These are phyloP conservation scores for Fomitopsis palustris DNA, from an alignment of 1,284 basidiomycete species.

Conservation along the genomic window DNA sequence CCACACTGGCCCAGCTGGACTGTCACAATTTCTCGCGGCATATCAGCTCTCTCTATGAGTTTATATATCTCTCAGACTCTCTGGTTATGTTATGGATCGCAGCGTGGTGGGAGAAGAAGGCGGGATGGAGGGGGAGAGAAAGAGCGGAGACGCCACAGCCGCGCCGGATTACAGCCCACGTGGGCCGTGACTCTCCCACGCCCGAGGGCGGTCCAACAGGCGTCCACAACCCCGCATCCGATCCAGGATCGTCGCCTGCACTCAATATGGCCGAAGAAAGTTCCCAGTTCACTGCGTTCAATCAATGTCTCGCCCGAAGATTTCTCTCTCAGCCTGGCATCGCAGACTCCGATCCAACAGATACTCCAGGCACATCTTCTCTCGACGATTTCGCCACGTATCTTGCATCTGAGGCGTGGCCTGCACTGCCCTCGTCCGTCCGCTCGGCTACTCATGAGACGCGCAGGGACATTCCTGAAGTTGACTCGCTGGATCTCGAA, in stretches of 20 bases:
- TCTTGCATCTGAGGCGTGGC: constrained; percentile 47
- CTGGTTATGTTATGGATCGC: too few relatives aligned
- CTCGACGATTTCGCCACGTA: constrained; percentile 52
- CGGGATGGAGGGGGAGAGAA: not conserved
- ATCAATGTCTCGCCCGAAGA: constrained; percentile 43
- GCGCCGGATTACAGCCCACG: not conserved
- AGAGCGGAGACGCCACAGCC: not conserved
- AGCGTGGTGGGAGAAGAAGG: not conserved
- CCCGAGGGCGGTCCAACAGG: not conserved
- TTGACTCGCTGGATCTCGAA: constrained; percentile 36
- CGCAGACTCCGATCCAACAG: constrained; percentile 7
- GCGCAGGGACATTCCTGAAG: constrained; percentile 25
- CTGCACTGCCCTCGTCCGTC: constrained; percentile 32
- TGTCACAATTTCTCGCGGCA: constrained; percentile 88
- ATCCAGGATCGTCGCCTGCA: too few relatives aligned
- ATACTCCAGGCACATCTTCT: constrained; percentile 27
- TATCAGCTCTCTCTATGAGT: constrained; percentile 24
- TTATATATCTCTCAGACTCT: too few relatives aligned
- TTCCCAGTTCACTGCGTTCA: constrained; percentile 32
- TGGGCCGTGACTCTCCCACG: not conserved
- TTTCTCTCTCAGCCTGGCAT: constrained; percentile 31
- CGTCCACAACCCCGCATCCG: not conserved
- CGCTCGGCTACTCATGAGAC: constrained; percentile 37
- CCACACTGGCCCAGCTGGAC: constrained; percentile 94
- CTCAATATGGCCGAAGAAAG: not conserved